phyloP scores from a whole-genome alignment of 352 stramenopile genomes.

The Pythium periplocum region DNA sequence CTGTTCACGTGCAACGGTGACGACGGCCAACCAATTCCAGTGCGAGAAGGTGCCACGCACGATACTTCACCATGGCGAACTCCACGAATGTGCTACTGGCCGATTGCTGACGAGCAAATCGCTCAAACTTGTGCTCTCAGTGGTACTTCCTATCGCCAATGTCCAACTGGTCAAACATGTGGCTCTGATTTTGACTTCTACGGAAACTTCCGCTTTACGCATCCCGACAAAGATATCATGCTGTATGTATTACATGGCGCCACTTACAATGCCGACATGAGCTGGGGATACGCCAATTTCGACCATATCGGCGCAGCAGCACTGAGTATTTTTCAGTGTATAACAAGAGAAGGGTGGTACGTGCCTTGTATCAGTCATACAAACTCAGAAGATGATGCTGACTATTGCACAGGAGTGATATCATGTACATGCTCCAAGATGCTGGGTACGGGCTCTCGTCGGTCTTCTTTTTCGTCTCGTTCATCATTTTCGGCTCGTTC shows the following conservation, averaged over 20 bases:
- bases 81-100: conserved; percentile 85
- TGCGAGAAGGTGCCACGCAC: conserved; percentile 27
- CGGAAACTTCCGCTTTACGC: conserved; percentile 64
- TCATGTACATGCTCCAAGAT: conserved; percentile 68
- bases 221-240: conserved; percentile 29
- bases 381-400: too few species aligned
- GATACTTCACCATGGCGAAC: conserved; percentile 45
- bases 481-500: conserved; percentile 87
- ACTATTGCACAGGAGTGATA: conserved; percentile 6
- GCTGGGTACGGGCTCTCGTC: conserved; percentile 37
- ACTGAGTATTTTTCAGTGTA: conserved; percentile 86
- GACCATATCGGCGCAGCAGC: conserved; percentile 83
- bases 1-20: conserved; percentile 31
- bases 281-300: conserved; percentile 85
- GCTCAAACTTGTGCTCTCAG: conserved; percentile 52
- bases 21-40: conserved; percentile 24
- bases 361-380: too few species aligned
- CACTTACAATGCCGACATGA: conserved; percentile 69
- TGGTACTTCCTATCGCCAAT: conserved; percentile 28
- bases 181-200: conserved; percentile 57
- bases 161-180: conserved; percentile 36
- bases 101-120: conserved; percentile 65
- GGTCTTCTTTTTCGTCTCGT: conserved; percentile 82
- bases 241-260: conserved; percentile 28
- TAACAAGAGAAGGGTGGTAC: conserved; percentile 91